Conservation (phyloP, 495 filamentous ascomycete species). For the Talaromyces stipitatus region DNA sequence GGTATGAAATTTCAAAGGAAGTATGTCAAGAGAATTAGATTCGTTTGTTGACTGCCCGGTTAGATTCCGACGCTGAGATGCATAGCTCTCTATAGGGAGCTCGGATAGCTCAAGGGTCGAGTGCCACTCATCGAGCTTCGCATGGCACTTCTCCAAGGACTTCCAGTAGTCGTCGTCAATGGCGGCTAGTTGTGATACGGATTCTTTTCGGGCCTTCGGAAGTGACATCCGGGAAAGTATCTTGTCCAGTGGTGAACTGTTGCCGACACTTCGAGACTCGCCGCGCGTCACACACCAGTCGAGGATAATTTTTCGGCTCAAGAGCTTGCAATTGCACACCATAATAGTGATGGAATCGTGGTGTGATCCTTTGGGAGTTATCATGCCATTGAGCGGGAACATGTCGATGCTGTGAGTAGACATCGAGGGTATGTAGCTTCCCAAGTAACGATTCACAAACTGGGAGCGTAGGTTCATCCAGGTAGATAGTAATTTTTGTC, state of each 20-base stretch:
- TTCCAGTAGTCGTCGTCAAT: not conserved
- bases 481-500: not conserved
- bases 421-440: not conserved
- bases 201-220: not conserved
- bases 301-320: slow-evolving; percentile 1
- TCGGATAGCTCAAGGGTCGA: slow-evolving; percentile 1
- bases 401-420: not conserved
- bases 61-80: not conserved
- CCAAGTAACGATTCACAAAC: slow-evolving; percentile 2
- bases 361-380: not conserved
- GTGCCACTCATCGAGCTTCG: slow-evolving; percentile 3
- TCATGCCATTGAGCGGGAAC: slow-evolving; percentile 2
- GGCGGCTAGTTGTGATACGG: not conserved
- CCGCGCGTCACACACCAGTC: slow-evolving; percentile 2
- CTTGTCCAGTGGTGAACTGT: not conserved
- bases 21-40: not conserved
- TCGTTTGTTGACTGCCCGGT: not conserved
- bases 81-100: slow-evolving; percentile 5
- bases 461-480: slow-evolving; percentile 4
- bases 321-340: slow-evolving; percentile 2
- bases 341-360: slow-evolving; percentile 3
- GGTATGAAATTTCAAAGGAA: not conserved
- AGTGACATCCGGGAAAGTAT: not conserved
- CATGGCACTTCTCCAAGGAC: not conserved
- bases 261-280: not conserved